These are phyloP conservation scores for Phytophthora melonis DNA, from an alignment of 352 stramenopile genomes.

Conservation along the genomic window DNA sequence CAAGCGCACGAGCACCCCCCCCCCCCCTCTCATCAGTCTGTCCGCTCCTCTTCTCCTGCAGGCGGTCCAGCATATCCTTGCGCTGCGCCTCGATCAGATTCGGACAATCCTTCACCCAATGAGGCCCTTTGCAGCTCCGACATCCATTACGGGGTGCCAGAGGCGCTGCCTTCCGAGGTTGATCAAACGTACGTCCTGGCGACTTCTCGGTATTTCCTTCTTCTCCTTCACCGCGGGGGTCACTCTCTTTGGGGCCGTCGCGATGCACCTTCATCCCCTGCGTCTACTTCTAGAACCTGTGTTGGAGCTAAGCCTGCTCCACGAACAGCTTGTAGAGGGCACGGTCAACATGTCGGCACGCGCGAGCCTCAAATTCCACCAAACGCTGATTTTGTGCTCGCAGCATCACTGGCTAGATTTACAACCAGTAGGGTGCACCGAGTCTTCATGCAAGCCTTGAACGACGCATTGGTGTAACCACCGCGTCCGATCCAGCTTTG, in stretches of 20 bases:
- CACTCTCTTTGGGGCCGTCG: not conserved
- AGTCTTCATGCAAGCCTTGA: slow-evolving; percentile 15
- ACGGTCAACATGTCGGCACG: slow-evolving; percentile 16
- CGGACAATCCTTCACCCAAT: slow-evolving; percentile 29
- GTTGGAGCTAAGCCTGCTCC: slow-evolving; percentile 12
- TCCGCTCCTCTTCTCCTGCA: slow-evolving; percentile 3
- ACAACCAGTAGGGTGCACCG: slow-evolving; percentile 19
- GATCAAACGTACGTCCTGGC: not conserved
- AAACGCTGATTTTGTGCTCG: too few species aligned
- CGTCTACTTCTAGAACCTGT: slow-evolving; percentile 18
- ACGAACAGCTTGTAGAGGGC: slow-evolving; percentile 22
- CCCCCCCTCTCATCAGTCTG: not conserved
- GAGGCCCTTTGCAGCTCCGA: slow-evolving; percentile 23
- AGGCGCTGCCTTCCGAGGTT: not conserved
- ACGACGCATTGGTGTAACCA: not conserved
- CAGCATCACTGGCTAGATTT: slow-evolving; percentile 25
- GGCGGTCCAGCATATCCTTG: slow-evolving; percentile 9
- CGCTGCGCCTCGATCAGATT: slow-evolving; percentile 17
- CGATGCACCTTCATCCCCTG: slow-evolving; percentile 10
- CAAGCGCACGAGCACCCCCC: not conserved
- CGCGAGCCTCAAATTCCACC: slow-evolving; percentile 16
- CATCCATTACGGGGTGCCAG: slow-evolving; percentile 15
- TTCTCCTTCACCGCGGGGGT: slow-evolving; percentile 2
- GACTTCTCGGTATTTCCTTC: not conserved
- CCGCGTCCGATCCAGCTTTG: slow-evolving; percentile 9